Evolutionary conservation across 2,329 filamentous ascomycete genomes (phyloP).

Genomic region (Diaporthe helianthi): DNA sequence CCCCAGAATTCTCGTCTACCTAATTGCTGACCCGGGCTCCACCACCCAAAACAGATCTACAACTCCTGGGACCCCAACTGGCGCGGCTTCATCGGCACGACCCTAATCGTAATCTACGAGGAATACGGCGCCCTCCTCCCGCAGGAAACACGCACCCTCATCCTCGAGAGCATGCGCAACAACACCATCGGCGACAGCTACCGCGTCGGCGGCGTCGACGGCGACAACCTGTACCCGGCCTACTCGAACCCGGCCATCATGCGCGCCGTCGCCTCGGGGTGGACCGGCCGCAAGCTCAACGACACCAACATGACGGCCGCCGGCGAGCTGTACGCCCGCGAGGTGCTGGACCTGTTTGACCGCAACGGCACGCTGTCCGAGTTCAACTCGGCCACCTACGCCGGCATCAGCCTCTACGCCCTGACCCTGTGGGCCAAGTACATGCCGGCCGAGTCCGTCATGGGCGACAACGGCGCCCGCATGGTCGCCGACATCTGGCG

Average conservation of each 20-base stretch:
- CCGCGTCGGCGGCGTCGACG: conserved; percentile 64
- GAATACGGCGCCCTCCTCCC: conserved; percentile 59
- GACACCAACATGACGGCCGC: conserved; percentile 65
- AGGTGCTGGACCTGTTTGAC: conserved; percentile 64
- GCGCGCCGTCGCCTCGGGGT: conserved; percentile 67
- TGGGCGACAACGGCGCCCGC: conserved; percentile 56
- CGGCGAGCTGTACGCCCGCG: conserved; percentile 62
- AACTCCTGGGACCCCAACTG: conserved; percentile 69
- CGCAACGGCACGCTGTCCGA: conserved; percentile 64
- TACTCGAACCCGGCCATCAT: conserved; percentile 68
- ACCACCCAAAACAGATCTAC: conserved; percentile 50
- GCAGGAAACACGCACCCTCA: conserved; percentile 43
- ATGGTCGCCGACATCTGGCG: conserved; percentile 64
- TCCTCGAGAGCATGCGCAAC: conserved; percentile 62
- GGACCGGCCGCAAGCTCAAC: conserved; percentile 60
- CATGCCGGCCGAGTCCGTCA: conserved; percentile 57
- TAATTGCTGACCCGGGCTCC: not conserved
- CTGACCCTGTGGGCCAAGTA: conserved; percentile 68
- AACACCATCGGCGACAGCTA: conserved; percentile 66
- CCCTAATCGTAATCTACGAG: conserved; percentile 64
- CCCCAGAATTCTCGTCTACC: too few species aligned
- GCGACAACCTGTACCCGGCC: conserved; percentile 67
- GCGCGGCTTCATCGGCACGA: conserved; percentile 68
- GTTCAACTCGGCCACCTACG: conserved; percentile 69
- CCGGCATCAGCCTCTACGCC: conserved; percentile 66